A percentile compares a stretch with the other conserved stretches of the same genome.
phyloP scores from a whole-genome alignment of 306 rosid genomes.

The Quillaja saponaria region DNA sequence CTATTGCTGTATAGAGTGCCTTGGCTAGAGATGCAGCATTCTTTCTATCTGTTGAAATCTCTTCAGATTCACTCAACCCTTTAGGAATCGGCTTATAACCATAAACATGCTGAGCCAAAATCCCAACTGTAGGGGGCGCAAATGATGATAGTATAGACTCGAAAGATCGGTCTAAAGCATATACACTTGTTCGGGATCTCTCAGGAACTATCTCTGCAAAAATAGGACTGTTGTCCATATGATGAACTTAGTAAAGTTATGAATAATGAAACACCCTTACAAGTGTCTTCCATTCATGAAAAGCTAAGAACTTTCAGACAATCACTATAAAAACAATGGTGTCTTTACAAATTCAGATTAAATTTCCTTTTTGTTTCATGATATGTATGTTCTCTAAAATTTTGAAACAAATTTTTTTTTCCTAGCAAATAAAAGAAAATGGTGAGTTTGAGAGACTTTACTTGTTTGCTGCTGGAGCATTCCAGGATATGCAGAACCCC shows the following conservation, averaged over 20 bases:
- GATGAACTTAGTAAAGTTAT: constrained; percentile 23
- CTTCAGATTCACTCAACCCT: constrained; percentile 53
- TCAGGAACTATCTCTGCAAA: constrained; percentile 98
- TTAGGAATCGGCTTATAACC: constrained; percentile 75
- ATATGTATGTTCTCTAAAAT: too few relatives aligned
- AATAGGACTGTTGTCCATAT: constrained; percentile 68
- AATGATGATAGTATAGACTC: constrained; percentile 87
- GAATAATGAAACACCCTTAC: constrained; percentile 10
- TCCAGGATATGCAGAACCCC: constrained; percentile 89
- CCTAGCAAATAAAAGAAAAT: not conserved
- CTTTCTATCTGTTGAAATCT: constrained; percentile 64
- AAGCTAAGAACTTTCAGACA: not conserved
- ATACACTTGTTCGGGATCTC: constrained; percentile 80
- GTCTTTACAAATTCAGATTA: too few relatives aligned
- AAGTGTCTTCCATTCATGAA: constrained; percentile 1
- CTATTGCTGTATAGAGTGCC: constrained; percentile 69
- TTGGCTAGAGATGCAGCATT: constrained; percentile 80
- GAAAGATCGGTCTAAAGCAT: constrained; percentile 82
- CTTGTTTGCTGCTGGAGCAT: constrained; percentile 92
- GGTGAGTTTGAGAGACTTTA: constrained; percentile 35
- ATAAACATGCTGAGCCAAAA: constrained; percentile 78
- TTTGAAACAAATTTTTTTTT: not conserved
- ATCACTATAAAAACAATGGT: too few relatives aligned
- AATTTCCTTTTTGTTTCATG: not conserved
- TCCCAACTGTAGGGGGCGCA: constrained; percentile 87